Evolutionary conservation across 106 monocot species (phyloP).

Genomic region (Posidonia australis): DNA sequence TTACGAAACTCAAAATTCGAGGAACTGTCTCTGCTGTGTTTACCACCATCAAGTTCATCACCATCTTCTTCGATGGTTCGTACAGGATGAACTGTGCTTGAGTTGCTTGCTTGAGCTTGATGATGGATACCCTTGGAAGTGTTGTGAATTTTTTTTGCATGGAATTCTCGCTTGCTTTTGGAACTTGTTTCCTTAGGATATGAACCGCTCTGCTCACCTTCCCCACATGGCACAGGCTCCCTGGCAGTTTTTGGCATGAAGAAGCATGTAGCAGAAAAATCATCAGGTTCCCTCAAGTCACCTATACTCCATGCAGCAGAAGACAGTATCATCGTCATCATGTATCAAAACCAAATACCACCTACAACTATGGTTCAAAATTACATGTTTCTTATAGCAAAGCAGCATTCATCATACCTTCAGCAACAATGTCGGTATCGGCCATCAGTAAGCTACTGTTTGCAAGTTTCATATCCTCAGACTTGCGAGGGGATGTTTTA

Average conservation of each 20-base stretch:
- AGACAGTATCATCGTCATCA: neutral
- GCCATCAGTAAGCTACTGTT: constrained; percentile 39
- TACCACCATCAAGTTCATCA: neutral
- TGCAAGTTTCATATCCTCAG: constrained; percentile 36
- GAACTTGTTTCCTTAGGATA: neutral
- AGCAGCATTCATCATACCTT: neutral
- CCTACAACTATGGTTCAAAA: too few species aligned
- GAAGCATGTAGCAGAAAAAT: neutral
- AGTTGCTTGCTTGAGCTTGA: too few species aligned
- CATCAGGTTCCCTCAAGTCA: neutral
- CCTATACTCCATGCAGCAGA: neutral
- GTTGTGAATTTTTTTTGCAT: constrained; percentile 4
- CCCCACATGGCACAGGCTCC: neutral
- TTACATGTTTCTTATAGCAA: neutral
- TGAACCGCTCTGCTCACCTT: neutral
- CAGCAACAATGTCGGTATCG: constrained; percentile 1
- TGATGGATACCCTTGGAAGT: constrained; percentile 4
- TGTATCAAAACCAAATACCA: too few species aligned
- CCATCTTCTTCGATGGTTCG: neutral
- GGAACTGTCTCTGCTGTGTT: constrained; percentile 33
- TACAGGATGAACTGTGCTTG: too few species aligned
- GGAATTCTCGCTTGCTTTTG: constrained; percentile 8
- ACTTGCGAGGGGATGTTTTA: constrained; percentile 58
- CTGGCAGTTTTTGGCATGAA: neutral
- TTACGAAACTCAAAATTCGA: constrained; percentile 64